Base-by-base conservation (phyloP, 1,284 basidiomycete genomes). In the Peniophora sp. region DNA sequence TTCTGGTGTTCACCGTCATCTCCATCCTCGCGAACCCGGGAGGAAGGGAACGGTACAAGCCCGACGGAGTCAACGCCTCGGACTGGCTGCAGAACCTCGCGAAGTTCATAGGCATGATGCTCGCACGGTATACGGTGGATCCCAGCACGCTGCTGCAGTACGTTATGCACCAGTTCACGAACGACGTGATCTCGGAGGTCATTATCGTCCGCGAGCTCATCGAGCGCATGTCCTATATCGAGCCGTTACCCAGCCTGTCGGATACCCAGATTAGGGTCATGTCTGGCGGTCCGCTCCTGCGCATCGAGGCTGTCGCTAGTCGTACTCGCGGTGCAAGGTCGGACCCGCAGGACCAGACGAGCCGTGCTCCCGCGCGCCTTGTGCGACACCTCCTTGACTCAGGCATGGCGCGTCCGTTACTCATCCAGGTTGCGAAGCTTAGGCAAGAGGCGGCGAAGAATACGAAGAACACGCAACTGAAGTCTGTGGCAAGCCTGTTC, bases 11-110 rank as follows among this genome's bases (percentile, higher is more conserved):
- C 63, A 78, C 91, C 50, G 79, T 97, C 53, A 71, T 99, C 53
- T 93, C 97, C 57, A 89, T 91, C 0, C 73, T 97, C 52, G 84
- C 93, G 10, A 90, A 94, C 63, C 89, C 91, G 2, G 74, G 82
- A 60, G 38, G 38, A n/a, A 93, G 91, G 65, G 81, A 85, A 43
- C 77, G 93, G 23, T 79, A 95, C 50, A 97, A 98, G 68, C 84
- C 89, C 55, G 93, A 98, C 60, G 95, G 95, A 6, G 92, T 93
- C 36, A 93, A 92, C 63, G 88, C 85, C 11, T 85, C 91, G 2
- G 83, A 93, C 56, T 99, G 94, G 96, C 72, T 99, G 41, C 91
- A 95, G 69, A 93, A 92, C 64, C 81, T 98, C 35, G 89, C 96
- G 1, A 86, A 90, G 2, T 98, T 99, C 63, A 89, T 89, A 2